Base-by-base conservation (phyloP, 495 filamentous ascomycete genomes). In the Poronia punctata region DNA sequence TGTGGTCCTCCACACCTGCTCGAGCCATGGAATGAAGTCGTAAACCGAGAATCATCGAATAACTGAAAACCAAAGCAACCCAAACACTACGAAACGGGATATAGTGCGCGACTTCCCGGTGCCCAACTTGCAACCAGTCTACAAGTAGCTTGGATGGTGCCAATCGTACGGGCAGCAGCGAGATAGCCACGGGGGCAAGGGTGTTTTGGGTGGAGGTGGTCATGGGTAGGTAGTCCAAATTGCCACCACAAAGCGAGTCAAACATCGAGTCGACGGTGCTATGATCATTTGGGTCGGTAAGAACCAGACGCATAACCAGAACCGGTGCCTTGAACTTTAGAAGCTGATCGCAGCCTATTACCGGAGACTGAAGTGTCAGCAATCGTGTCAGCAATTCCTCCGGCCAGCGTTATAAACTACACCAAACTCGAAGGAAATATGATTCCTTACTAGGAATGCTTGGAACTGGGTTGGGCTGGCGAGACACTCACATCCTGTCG, bases 401-500 rank as follows among this genome's bases (percentile, higher is more conserved):
- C 75, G 72, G 68, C 77, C 66, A 87, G 83, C 79, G 82, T 80
- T 81, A 78, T 78, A 68, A 73, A 75, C 72, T 71, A 79, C 80
- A 87, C 77, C 74, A 83, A 82, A 88, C 80, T 83, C 79, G 83
- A 82, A 83, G 78, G 79, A 82, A 78, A 67, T 72, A 70, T 73
- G 70, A 82, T 83, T 87, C 81, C 86, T 90, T 92, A 89, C 86
- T 82, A 87, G 84, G 84, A 86, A 87, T 84, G 75, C 73, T 71
- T 77, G 48, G 60, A 68, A 68, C 78, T 65, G 67, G 66, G 62
- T 62, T 62, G 70, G 59, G 60, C 62, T 70, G 57, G 61, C 68
- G 64, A 76, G 74, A 76, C 76, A 94, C 92, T 95, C 86, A 98
- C 92, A 98, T 97, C 84, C 92, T 85, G 72, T 92, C 87, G 75